These are phyloP conservation scores for Barnettozyma populi DNA, from an alignment of 805 yeast genomes.

Conservation along the genomic window DNA sequence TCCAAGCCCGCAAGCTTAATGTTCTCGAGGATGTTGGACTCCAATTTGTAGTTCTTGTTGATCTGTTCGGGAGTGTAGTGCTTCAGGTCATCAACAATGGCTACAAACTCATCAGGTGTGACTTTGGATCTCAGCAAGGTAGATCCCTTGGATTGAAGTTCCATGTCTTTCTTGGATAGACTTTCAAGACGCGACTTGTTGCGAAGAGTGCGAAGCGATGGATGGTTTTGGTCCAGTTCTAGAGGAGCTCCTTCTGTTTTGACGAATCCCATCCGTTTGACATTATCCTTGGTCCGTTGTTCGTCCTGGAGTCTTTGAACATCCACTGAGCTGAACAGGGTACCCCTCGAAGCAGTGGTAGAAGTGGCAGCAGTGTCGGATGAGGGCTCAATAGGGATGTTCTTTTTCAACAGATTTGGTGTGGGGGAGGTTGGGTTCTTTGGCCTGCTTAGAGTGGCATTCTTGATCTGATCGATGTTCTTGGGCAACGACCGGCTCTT, in stretches of 20 bases:
- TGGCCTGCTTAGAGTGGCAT: background rate
- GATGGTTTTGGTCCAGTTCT: conserved; percentile 16
- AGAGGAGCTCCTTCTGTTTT: conserved; percentile 16
- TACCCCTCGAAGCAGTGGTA: background rate
- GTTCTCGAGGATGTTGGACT: background rate
- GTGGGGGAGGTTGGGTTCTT: background rate
- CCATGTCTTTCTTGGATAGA: conserved; percentile 7
- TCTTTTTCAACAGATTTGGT: background rate
- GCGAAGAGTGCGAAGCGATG: conserved; percentile 15
- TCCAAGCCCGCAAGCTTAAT: conserved; percentile 1
- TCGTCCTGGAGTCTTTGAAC: conserved; percentile 17
- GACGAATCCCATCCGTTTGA: conserved; percentile 15
- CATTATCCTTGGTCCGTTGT: conserved; percentile 7
- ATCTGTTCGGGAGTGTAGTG: conserved; percentile 13
- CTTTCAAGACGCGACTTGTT: conserved; percentile 14
- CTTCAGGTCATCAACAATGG: conserved; percentile 18
- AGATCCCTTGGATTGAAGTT: background rate
- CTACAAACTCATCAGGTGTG: conserved; percentile 14
- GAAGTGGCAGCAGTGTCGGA: background rate
- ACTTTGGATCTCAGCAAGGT: background rate
- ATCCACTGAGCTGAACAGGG: conserved; percentile 1
- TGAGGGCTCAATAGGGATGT: background rate
- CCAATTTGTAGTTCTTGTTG: conserved; percentile 11
- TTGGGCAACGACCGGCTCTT: conserved; percentile 9
- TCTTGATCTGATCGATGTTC: background rate